A percentile compares a stretch with the other conserved stretches of the same genome.
Evolutionary conservation across 2,329 filamentous ascomycete genomes (phyloP).

Genomic region (Ploettnerulaceae sp.): DNA sequence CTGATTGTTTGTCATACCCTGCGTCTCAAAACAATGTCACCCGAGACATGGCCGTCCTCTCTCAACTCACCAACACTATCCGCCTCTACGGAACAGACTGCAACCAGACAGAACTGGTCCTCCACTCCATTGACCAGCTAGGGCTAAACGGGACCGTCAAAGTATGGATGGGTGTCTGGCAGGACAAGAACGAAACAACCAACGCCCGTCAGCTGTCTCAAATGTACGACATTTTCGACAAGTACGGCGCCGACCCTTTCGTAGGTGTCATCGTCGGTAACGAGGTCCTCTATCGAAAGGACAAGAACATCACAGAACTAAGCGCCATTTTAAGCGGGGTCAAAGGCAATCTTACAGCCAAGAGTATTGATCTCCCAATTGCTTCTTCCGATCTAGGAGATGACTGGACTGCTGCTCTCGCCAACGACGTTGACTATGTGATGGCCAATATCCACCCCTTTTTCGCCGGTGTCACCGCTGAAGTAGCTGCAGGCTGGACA

Average conservation of each 20-base stretch:
- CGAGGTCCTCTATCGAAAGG: constrained; percentile 70
- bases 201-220: constrained; percentile 76
- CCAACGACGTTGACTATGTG: constrained; percentile 70
- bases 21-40: constrained; percentile 94
- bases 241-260: constrained; percentile 64
- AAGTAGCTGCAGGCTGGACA: constrained; percentile 73
- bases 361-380: constrained; percentile 64
- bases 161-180: constrained; percentile 93
- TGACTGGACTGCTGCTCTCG: constrained; percentile 72
- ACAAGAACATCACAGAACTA: constrained; percentile 63
- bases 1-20: constrained; percentile 69
- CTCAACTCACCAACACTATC: constrained; percentile 81
- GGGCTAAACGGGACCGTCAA: constrained; percentile 69
- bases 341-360: constrained; percentile 63
- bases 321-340: constrained; percentile 62
- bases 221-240: constrained; percentile 78
- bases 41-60: constrained; percentile 82
- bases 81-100: constrained; percentile 94
- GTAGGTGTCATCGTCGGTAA: constrained; percentile 79
- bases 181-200: constrained; percentile 77
- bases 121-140: constrained; percentile 74
- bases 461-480: constrained; percentile 72
- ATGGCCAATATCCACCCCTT: constrained; percentile 98
- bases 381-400: constrained; percentile 87
- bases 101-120: constrained; percentile 92